Evolutionary conservation across 306 rosid genomes (phyloP), one percentile per base, ranked within the genome.

Genomic region (Vigna unguiculata): DNA sequence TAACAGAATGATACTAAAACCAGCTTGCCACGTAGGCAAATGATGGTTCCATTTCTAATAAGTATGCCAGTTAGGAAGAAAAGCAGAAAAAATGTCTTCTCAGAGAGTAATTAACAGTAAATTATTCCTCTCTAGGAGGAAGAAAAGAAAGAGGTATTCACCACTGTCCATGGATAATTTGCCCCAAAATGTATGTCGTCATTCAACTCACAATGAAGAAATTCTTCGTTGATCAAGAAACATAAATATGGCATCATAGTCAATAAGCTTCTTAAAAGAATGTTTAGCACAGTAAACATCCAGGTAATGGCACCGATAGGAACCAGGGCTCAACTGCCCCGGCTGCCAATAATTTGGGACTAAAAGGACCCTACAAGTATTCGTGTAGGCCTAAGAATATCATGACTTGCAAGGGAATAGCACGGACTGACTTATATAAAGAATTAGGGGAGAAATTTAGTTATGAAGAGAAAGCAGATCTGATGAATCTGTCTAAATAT

Each of bases 1-100:
- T 28, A 30, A 6, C 22, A 30, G 9, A 59, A 9, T 14, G 8
- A 36, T 57, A 13, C 59, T n/a, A 53, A 61, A 60, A 64, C 68
- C 57, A 59, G 17, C 62, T 53, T 32, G 34, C 55, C 55, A 69
- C 30, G 38, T 24, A 69, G 53, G 73, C 74, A 77, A 64, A 28
- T 46, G 54, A 64, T 66, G 43, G 63, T 55, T 66, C 52, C 24
- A 72, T 46, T 45, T 21, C 45, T 17, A 63, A 36, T 4, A 11
- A 74, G 61, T 6, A 62, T 62, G 61, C 48, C 28, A 24, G 32
- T 49, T 60, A 69, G 2, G 55, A 45, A 46, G 64, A 58, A 78
- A 60, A 46, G 54, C 45, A n/a, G 15, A 6, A 46, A 71, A 54
- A 53, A 16, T 2, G 53, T 17, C 46, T 25, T 14, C 7, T 65